These are phyloP conservation scores for Pseudocercospora fijiensis DNA, from an alignment of 2,329 filamentous ascomycete genomes.

Conservation along the genomic window DNA sequence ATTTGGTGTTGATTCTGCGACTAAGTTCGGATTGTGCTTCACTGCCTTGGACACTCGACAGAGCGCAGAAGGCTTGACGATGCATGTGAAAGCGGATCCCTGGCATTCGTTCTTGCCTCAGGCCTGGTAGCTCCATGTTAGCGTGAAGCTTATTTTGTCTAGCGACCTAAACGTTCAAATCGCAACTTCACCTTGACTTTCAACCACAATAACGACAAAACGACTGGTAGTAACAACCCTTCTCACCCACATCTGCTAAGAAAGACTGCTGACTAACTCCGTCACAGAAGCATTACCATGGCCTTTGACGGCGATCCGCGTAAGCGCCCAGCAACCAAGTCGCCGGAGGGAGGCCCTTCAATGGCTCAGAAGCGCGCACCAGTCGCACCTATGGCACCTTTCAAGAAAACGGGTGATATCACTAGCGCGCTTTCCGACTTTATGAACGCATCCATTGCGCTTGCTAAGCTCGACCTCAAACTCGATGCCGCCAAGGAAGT, in stretches of 20 bases:
- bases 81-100: too few species aligned
- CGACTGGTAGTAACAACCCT: neutral
- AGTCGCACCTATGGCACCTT: neutral
- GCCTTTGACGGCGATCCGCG: neutral
- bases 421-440: neutral
- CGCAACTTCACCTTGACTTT: neutral
- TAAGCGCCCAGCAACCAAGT: slow-evolving; percentile 3
- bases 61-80: neutral
- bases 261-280: neutral
- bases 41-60: neutral
- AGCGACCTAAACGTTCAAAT: neutral
- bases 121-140: neutral
- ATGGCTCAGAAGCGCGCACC: neutral
- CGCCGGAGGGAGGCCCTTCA: neutral
- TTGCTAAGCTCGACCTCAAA: neutral
- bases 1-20: too few species aligned
- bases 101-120: neutral
- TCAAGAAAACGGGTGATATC: neutral
- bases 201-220: neutral
- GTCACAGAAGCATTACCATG: neutral
- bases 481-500: slow-evolving; percentile 2
- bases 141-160: neutral
- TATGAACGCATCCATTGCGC: neutral
- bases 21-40: neutral
- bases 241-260: neutral